These are phyloP conservation scores for Bipolaris bicolor DNA, from an alignment of 2,329 filamentous ascomycete genomes.

Conservation along the genomic window DNA sequence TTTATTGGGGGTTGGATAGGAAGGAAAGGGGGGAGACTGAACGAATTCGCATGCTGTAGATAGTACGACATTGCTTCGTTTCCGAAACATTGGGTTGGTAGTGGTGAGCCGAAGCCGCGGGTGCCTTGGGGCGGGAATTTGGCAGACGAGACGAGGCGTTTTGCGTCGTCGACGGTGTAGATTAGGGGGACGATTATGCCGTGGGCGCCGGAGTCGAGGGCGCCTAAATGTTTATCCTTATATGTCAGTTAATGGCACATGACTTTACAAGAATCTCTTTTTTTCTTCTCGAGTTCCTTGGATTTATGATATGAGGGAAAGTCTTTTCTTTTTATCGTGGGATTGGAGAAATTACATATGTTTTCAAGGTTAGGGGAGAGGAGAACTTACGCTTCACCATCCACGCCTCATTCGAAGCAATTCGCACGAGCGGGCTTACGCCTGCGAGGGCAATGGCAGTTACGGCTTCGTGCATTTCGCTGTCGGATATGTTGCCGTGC, in stretches of 20 bases:
- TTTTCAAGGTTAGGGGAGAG: too few species aligned
- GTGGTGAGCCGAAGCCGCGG: constrained; percentile 64
- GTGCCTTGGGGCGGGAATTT: constrained; percentile 63
- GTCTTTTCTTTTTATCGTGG: too few species aligned
- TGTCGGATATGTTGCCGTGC: constrained; percentile 63
- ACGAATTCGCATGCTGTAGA: constrained; percentile 59
- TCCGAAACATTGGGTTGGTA: constrained; percentile 56
- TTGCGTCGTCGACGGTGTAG: constrained; percentile 60
- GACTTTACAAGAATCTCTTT: too few species aligned
- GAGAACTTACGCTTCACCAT: constrained; percentile 62
- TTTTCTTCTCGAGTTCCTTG: too few species aligned
- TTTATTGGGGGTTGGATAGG: too few species aligned
- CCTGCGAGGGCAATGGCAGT: constrained; percentile 55
- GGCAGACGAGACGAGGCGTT: constrained; percentile 57
- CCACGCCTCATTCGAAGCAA: constrained; percentile 65
- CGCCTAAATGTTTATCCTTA: too few species aligned
- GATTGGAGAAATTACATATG: too few species aligned
- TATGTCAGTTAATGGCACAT: too few species aligned
- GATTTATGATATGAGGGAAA: too few species aligned
- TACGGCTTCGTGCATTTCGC: constrained; percentile 62
- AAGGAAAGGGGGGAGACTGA: background rate
- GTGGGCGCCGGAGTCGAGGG: constrained; percentile 65
- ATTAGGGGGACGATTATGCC: constrained; percentile 63
- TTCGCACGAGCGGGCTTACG: constrained; percentile 54
- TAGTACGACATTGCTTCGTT: constrained; percentile 55